Evolutionary conservation across 768 basidiomycete species (phyloP).

Genomic region (Suillus hirtellus): DNA sequence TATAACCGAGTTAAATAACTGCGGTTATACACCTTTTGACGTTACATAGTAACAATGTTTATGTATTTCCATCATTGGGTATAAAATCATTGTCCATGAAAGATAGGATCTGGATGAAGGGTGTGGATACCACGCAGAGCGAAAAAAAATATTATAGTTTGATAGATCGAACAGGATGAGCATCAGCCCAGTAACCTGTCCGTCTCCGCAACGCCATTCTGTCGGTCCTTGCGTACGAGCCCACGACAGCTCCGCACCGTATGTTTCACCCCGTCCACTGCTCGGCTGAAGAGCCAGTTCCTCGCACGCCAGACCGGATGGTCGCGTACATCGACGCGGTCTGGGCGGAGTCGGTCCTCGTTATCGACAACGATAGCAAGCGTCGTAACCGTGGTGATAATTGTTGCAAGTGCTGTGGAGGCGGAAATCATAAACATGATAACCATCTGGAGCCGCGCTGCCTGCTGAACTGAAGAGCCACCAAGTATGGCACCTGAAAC

Average conservation of each 20-base stretch:
- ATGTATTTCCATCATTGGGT: not conserved
- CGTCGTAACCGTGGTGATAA: constrained; percentile 60
- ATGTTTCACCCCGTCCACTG: constrained; percentile 17
- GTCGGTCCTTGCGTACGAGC: not conserved
- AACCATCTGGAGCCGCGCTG: constrained; percentile 86
- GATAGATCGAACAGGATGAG: not conserved
- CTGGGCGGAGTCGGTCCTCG: constrained; percentile 63
- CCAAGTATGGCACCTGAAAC: constrained; percentile 92
- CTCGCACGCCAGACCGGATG: constrained; percentile 37
- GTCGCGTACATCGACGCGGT: constrained; percentile 50
- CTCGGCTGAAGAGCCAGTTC: constrained; percentile 29
- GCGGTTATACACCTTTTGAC: not conserved
- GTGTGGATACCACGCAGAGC: not conserved
- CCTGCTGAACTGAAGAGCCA: constrained; percentile 81
- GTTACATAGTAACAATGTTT: not conserved
- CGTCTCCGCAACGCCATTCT: not conserved
- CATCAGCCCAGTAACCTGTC: constrained; percentile 22
- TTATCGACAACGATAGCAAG: constrained; percentile 66
- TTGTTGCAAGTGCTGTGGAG: constrained; percentile 68
- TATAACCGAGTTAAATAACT: not conserved
- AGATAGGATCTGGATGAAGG: not conserved
- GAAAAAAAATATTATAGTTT: not conserved
- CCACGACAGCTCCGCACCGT: constrained; percentile 14
- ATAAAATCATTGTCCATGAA: not conserved
- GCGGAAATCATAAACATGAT: constrained; percentile 94